Conservation (phyloP, 257 asterid species). For the Misopates orontium region DNA sequence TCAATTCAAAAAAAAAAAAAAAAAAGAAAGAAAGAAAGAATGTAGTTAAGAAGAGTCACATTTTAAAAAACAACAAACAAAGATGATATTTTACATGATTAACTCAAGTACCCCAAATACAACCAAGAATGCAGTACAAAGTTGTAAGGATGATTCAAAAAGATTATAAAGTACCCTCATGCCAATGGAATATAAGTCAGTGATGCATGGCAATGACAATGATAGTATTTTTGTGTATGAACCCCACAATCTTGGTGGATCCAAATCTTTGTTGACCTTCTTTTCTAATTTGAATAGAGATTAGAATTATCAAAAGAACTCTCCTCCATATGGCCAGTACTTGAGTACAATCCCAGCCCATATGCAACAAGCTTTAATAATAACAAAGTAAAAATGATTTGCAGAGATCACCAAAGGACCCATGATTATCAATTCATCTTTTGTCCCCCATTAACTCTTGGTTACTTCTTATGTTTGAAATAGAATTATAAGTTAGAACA, state of each 20-base stretch:
- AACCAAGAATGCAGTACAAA: too few species aligned
- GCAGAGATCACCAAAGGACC: not conserved
- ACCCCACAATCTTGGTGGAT: slow-evolving; percentile 13
- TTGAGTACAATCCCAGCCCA: slow-evolving; percentile 30
- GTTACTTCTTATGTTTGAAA: not conserved
- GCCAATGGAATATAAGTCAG: too few species aligned
- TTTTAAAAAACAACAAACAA: too few species aligned
- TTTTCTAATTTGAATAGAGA: not conserved
- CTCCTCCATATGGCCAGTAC: slow-evolving; percentile 5
- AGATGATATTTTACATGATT: too few species aligned
- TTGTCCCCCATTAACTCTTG: not conserved
- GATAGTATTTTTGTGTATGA: slow-evolving; percentile 16
- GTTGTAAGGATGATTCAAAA: too few species aligned
- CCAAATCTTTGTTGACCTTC: slow-evolving; percentile 14
- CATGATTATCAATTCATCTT: not conserved
- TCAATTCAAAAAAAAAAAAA: too few species aligned
- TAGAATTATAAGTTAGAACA: too few species aligned
- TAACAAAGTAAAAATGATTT: not conserved
- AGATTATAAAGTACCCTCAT: too few species aligned
- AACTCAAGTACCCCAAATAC: too few species aligned
- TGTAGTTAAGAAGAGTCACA: too few species aligned
- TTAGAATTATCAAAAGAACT: slow-evolving; percentile 3
- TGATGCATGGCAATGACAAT: slow-evolving; percentile 1
- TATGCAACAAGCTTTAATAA: slow-evolving; percentile 17
- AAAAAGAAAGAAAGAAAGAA: too few species aligned